phyloP scores from a whole-genome alignment of 2,329 filamentous ascomycete genomes.

The Pseudocercospora pini-densiflorae region DNA sequence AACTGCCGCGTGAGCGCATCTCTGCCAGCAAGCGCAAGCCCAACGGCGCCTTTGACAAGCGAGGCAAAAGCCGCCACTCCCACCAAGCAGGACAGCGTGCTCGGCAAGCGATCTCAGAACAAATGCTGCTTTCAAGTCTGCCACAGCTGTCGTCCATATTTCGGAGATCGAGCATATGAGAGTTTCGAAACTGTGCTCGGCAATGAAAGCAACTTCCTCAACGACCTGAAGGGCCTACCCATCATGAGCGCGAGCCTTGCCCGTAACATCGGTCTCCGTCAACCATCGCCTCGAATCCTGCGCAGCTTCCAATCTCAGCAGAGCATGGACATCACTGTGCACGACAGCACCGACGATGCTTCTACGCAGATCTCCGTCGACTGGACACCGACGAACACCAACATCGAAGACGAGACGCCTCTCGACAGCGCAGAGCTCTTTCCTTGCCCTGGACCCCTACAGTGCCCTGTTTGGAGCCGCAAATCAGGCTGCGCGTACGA shows the following conservation, averaged over 20 bases:
- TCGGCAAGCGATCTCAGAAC: slow-evolving; percentile 5
- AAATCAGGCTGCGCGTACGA: slow-evolving; percentile 38
- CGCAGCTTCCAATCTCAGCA: slow-evolving; percentile 12
- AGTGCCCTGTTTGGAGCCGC: slow-evolving; percentile 35
- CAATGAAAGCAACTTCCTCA: slow-evolving; percentile 30
- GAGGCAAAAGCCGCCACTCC: slow-evolving; percentile 18
- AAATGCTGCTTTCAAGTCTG: slow-evolving; percentile 54
- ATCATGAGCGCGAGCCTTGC: slow-evolving; percentile 43
- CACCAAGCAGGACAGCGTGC: slow-evolving; percentile 18
- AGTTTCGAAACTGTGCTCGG: slow-evolving; percentile 51
- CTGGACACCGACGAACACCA: slow-evolving; percentile 33
- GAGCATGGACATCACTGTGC: slow-evolving; percentile 36
- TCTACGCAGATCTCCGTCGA: slow-evolving; percentile 32
- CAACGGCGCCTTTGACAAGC: slow-evolving; percentile 12
- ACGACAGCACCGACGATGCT: slow-evolving; percentile 24
- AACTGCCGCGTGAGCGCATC: slow-evolving; percentile 17
- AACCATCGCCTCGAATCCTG: slow-evolving; percentile 10
- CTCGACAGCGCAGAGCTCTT: slow-evolving; percentile 28
- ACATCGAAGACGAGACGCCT: slow-evolving; percentile 29
- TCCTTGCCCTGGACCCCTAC: slow-evolving; percentile 34
- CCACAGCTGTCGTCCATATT: slow-evolving; percentile 56
- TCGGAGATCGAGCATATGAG: slow-evolving; percentile 51
- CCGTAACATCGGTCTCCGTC: slow-evolving; percentile 41
- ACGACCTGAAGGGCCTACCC: slow-evolving; percentile 42
- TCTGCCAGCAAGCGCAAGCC: slow-evolving; percentile 11